Evolutionary conservation across 495 filamentous ascomycete genomes (phyloP), one percentile per base, ranked within the genome.

Genomic region (Amniculicola lignicola): DNA sequence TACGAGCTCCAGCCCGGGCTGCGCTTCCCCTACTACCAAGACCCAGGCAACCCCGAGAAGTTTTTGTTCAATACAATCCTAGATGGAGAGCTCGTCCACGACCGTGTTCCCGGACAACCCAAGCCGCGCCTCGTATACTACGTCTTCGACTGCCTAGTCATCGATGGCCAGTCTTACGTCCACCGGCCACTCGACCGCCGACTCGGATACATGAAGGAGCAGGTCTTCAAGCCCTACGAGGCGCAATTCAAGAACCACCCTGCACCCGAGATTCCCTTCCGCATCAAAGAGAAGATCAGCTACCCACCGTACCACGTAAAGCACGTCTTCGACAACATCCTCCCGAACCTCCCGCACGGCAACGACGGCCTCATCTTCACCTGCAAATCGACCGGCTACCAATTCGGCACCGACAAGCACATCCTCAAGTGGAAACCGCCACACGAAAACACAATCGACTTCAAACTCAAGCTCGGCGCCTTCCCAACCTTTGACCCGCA

Each of bases 281-380:
- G 82, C 15, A 75, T 96, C 21, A 83, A 91, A 43, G 85, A 89
- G 69, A 97, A 97, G 71, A 76, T 79, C 9, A 90, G 91, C 72
- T 86, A 95, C 66, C 80, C 91, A 68, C 82, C 83, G 43, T 98
- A 97, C 75, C 87, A 82, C 22, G 84, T 93, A 46, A 83, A 87
- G 66, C 84, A 86, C 80, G 92, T 96, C 86, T 96, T 98, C 73
- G 78, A 79, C 50, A 75, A 88, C 35, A 81, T 91, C 38, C 82
- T 98, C 14, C 90, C 90, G 0, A 82, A 78, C 24, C 79, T 98
- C 10, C 84, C 81, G 55, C 93, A 98, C 67, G 89, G 93, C 28
- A 96, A 94, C 63, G 93, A 98, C 70, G 93, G 93, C 23, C 78
- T 98, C 16, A 94, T 98, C 66, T 98, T 98, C 74, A 96, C 93